Percentiles rank a stretch among this genome's conserved stretches.
Evolutionary conservation across 306 rosid species (phyloP).

Genomic region (Betula pendula): DNA sequence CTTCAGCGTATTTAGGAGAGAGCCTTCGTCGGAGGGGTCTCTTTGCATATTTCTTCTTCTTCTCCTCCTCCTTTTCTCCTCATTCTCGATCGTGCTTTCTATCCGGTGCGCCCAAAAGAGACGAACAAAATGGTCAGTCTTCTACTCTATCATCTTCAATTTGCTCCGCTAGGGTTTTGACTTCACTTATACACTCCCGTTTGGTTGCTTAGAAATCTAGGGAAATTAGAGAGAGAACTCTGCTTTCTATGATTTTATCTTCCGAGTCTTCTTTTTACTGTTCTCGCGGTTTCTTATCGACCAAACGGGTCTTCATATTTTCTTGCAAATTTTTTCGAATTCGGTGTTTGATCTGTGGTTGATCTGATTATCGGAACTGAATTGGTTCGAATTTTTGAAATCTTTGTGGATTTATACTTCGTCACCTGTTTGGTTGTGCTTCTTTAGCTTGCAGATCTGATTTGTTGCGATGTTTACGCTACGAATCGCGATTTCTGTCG

Average conservation of each 20-base stretch:
- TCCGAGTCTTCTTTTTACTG: not conserved
- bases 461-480: not conserved
- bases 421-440: not conserved
- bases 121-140: constrained; percentile 28
- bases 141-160: not conserved
- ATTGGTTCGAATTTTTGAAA: not conserved
- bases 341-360: not conserved
- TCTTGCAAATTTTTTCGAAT: not conserved
- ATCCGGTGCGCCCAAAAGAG: not conserved
- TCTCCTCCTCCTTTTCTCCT: not conserved
- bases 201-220: not conserved
- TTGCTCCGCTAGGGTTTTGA: not conserved
- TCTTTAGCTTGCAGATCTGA: constrained; percentile 16
- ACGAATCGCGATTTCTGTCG: not conserved
- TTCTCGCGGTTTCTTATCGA: not conserved
- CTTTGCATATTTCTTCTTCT: constrained; percentile 16
- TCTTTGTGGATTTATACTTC: not conserved
- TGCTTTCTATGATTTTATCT: too few species aligned
- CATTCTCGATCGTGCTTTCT: not conserved
- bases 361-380: not conserved
- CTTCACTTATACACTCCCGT: not conserved
- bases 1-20: not conserved
- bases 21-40: constrained; percentile 27
- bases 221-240: not conserved
- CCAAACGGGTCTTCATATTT: not conserved